Conservation (phyloP, 1,284 basidiomycete species). For the Xerocomus minutiporus region DNA sequence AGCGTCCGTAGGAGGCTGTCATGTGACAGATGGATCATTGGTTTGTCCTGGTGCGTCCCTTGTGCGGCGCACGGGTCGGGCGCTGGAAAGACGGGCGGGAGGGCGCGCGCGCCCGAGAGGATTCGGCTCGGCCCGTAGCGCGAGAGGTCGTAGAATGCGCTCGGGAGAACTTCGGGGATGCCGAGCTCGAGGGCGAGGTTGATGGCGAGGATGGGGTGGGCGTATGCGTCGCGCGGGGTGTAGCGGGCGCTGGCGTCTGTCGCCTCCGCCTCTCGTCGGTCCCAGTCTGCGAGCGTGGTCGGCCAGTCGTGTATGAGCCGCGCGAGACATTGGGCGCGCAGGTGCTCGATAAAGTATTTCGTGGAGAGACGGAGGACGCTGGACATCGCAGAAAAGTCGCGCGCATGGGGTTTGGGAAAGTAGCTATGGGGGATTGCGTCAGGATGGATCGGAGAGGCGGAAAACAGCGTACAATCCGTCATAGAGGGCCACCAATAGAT, state of each 20-base stretch:
- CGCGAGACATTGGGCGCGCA: constrained; percentile 51
- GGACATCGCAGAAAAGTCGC: constrained; percentile 54
- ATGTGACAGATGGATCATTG: constrained; percentile 37
- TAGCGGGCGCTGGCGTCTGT: constrained; percentile 45
- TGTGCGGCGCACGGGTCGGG: constrained; percentile 17
- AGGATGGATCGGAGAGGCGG: background rate
- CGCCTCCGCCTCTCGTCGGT: constrained; percentile 54
- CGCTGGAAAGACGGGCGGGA: constrained; percentile 27
- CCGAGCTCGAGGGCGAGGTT: constrained; percentile 62
- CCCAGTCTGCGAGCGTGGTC: constrained; percentile 57
- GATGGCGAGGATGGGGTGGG: constrained; percentile 60
- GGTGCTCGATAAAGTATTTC: constrained; percentile 63
- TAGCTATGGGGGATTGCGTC: constrained; percentile 27
- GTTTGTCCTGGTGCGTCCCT: background rate
- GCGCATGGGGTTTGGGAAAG: constrained; percentile 40
- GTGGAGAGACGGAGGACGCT: constrained; percentile 61
- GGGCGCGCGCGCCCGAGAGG: constrained; percentile 41
- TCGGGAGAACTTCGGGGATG: constrained; percentile 51
- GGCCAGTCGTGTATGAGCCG: constrained; percentile 63
- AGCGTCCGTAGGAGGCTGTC: constrained; percentile 48
- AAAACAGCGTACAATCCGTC: constrained; percentile 42
- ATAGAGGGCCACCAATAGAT: constrained; percentile 60
- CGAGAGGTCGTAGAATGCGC: constrained; percentile 68
- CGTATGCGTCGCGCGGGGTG: constrained; percentile 42
- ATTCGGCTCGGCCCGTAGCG: constrained; percentile 69